Base-by-base conservation (phyloP, 2,329 filamentous ascomycete species). In the Sporothrix humicola region DNA sequence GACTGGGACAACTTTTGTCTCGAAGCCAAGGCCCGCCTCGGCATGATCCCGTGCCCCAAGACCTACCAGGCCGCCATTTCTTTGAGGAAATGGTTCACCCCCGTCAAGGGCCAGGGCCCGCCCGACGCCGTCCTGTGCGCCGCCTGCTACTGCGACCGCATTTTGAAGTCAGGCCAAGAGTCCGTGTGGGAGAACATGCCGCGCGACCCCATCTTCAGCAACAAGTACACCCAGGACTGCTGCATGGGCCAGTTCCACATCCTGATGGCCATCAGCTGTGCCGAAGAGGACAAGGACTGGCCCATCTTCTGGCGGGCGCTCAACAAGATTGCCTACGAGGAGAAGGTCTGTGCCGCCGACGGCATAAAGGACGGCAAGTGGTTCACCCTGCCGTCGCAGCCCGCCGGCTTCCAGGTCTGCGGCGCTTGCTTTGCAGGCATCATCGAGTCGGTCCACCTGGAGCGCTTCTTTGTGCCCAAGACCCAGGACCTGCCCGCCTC, bases 141-240 rank as follows among this genome's bases (percentile, higher is more conserved):
- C 6, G 79, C 81, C 0, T 84, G 83, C 74, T 83, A 80, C 73
- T 78, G 77, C 71, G 83, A 85, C 76, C 79, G 80, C 20, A 77
- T 84, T 23, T 61, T 69, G 44, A 79, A 75, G 69, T 81, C 73
- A 74, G 72, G 46, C 70, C 74, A 72, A 63, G 79, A 71, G n/a
- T 76, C 3, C 52, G 37, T 58, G 9, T 77, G 75, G 56, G 68
- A 74, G 31, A 56, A 77, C 2, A 77, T 75, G 15, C 65, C 75
- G 12, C 59, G 7, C 31, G n/a, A 65, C 31, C 26, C 44, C 65
- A 48, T 26, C 7, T 13, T 46, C 42, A 83, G 81, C 61, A 76
- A 75, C 12, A 71, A 68, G n/a, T 54, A 56, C 23, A 61, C 72
- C 23, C 71, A 56, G 69, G 58, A 13, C 74, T 83, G 74, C 71